Percentiles rank a stretch among this genome's conserved stretches.
These are phyloP conservation scores for Cupressus sempervirens DNA, from an alignment of 75 land plant species.

Conservation along the genomic window DNA sequence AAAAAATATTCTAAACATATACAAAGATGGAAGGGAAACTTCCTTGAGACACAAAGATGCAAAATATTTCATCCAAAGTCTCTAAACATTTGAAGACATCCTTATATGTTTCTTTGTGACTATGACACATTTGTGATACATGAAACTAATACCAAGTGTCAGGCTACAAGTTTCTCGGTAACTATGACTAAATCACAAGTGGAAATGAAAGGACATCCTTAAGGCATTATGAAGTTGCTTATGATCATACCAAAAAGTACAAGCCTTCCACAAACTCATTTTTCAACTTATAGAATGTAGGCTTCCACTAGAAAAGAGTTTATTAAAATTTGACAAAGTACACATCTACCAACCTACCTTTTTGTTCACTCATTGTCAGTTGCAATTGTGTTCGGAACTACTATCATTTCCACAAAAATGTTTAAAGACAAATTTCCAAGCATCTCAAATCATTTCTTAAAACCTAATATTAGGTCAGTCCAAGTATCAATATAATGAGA, in stretches of 20 bases:
- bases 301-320: neutral
- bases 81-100: no score
- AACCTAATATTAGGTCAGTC: neutral
- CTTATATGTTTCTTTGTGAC: no score
- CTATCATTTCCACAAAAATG: no score
- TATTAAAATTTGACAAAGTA: neutral
- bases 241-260: neutral
- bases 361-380: neutral
- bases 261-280: neutral
- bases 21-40: no score
- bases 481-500: neutral
- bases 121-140: no score
- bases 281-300: neutral
- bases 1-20: no score
- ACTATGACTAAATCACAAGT: neutral
- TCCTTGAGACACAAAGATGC: no score
- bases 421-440: no score
- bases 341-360: neutral
- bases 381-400: neutral
- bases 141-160: no score
- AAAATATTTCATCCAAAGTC: no score
- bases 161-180: no score
- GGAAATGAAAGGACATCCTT: neutral
- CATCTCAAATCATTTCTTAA: neutral
- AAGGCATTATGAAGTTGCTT: neutral